Base-by-base conservation (phyloP, 169 alveolate species). In the Theileria annulata region DNA sequence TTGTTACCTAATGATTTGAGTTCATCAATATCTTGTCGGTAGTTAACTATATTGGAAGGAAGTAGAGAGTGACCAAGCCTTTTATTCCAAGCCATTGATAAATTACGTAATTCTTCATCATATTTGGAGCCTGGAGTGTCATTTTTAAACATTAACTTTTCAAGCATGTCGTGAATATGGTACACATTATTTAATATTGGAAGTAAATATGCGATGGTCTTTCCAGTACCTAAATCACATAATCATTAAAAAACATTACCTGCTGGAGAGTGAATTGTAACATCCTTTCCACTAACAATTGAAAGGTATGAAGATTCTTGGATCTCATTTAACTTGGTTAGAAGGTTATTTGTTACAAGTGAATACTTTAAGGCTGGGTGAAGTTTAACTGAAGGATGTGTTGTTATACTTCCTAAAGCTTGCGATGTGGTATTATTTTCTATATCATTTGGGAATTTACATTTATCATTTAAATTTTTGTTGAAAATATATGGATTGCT, bases 241-340 rank as follows among this genome's bases (percentile, higher is more conserved):
- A 10, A 30, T 31, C 3, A 33, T 63, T 63, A n/a, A 5, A 59
- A 27, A 25, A 66, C 8, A 66, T 31, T 30, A 82, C 89, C 89
- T 51, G 64, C 33, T 0, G 85, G 86, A 13, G 89, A 79, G 63
- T 90, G 88, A 42, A 90, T 63, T 5, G 87, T 70, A 0, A 77
- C 87, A 68, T 90, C 94, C 81, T 83, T 90, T 33, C 94, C 94
- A 67, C 89, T 75, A n/a, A 84, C 86, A 23, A 90, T 86, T 25
- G 94, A 83, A 54, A 90, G 51, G 21, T 76, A 90, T 12, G 87
- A 47, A 51, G 86, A 82, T 21, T 84, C 78, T 66, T 90, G 94
- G 48, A 86, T 70, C 30, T 78, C 60, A 56, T 81, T 90, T 59
- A 90, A 51, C 31, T 84, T 77, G n/a, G 51, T 19, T 72, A 90